These are phyloP conservation scores for Kodamaea sagamina DNA, from an alignment of 805 yeast species.

Conservation along the genomic window DNA sequence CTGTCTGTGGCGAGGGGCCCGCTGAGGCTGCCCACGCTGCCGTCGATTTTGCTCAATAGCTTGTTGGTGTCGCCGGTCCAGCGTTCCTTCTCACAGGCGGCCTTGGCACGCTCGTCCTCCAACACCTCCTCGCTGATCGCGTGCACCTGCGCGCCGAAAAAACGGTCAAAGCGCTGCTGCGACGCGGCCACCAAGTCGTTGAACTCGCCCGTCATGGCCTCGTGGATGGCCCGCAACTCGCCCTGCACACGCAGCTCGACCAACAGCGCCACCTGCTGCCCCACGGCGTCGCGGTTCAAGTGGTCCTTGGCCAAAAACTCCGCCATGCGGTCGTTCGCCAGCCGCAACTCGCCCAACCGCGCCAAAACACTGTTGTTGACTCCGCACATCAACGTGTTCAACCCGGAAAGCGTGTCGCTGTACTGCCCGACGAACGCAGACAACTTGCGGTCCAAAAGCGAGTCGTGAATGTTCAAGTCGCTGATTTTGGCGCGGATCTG, in stretches of 20 bases:
- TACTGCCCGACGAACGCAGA: slow-evolving; percentile 14
- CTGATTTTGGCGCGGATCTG: slow-evolving; percentile 10
- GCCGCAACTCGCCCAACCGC: slow-evolving; percentile 7
- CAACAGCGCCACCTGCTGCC: slow-evolving; percentile 1
- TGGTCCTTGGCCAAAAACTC: slow-evolving; percentile 9
- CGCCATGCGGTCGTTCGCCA: slow-evolving; percentile 12
- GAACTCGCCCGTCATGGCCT: slow-evolving; percentile 5
- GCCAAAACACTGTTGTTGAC: slow-evolving; percentile 2
- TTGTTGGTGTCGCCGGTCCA: slow-evolving; percentile 8
- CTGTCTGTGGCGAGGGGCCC: slow-evolving; percentile 2
- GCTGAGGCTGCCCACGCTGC: not conserved
- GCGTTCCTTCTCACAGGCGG: slow-evolving; percentile 1
- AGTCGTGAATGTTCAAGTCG: slow-evolving; percentile 12
- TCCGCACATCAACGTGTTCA: slow-evolving; percentile 6
- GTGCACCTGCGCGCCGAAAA: slow-evolving; percentile 7
- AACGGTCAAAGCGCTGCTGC: not conserved
- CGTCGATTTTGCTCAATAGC: slow-evolving; percentile 4
- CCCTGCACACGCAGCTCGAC: slow-evolving; percentile 8
- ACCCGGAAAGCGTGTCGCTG: slow-evolving; percentile 11
- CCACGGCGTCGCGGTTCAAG: slow-evolving; percentile 3
- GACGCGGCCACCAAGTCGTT: slow-evolving; percentile 1
- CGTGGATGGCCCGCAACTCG: slow-evolving; percentile 5
- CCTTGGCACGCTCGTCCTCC: slow-evolving; percentile 6
- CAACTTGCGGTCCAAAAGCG: slow-evolving; percentile 10
- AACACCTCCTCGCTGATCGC: slow-evolving; percentile 8